Evolutionary conservation across 371 early-diverging fungal genomes (phyloP).

Genomic region (Amoeboaphelidium protococcarum): DNA sequence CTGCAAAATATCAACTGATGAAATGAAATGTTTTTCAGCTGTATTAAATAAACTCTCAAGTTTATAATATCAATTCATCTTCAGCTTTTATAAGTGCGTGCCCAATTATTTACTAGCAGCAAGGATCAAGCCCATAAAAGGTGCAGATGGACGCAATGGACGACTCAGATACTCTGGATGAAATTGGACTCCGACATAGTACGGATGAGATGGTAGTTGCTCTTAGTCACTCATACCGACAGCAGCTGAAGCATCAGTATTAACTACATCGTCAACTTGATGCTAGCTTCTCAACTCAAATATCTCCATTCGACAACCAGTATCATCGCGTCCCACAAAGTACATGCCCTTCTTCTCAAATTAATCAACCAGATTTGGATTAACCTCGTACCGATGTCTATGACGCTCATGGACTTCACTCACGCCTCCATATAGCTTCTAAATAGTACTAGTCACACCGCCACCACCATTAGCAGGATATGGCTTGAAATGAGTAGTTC

Average conservation of each 20-base stretch:
- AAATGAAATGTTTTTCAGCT: too few species aligned
- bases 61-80: too few species aligned
- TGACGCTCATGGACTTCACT: constrained; percentile 67
- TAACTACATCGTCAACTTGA: not conserved
- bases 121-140: constrained; percentile 74
- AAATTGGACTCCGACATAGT: constrained; percentile 90
- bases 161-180: constrained; percentile 97
- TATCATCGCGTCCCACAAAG: constrained; percentile 82
- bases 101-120: too few species aligned
- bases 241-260: too few species aligned
- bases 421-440: constrained; percentile 34
- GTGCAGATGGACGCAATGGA: constrained; percentile 70
- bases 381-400: constrained; percentile 97
- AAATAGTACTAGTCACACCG: too few species aligned
- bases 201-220: constrained; percentile 38
- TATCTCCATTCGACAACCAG: constrained; percentile 89
- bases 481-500: constrained; percentile 28
- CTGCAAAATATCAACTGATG: too few species aligned
- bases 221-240: not conserved
- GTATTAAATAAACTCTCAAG: too few species aligned
- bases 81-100: too few species aligned
- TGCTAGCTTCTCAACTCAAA: constrained; percentile 39
- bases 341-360: constrained; percentile 61
- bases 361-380: constrained; percentile 41
- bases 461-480: constrained; percentile 6